Conservation (phyloP, 306 rosid genomes). For the barrel medic (Medicago truncatula) region DNA sequence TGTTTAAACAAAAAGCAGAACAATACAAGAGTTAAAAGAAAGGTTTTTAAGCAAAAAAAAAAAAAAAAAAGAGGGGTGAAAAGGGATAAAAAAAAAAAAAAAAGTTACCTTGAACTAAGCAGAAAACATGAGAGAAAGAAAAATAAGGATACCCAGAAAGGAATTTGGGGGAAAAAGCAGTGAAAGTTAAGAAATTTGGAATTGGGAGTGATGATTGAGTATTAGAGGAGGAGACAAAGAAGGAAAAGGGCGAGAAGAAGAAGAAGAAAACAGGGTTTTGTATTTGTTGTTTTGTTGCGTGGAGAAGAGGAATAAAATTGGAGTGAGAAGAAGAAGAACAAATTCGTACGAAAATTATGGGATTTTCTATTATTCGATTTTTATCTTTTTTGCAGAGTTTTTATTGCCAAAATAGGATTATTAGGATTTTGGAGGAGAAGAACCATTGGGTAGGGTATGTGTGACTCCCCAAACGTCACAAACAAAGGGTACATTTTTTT, state of each 20-base stretch:
- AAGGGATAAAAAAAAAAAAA: constrained; percentile 22
- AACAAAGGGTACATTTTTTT: too few species aligned
- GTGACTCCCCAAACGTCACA: too few species aligned
- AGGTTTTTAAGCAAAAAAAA: constrained; percentile 2
- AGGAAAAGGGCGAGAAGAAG: constrained; percentile 3
- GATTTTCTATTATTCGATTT: neutral
- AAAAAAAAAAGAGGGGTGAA: neutral
- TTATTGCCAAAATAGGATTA: neutral
- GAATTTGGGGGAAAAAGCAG: constrained; percentile 18
- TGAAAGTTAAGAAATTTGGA: constrained; percentile 39
- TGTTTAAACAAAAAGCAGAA: neutral
- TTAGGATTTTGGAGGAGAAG: neutral
- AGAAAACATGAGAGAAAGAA: constrained; percentile 29
- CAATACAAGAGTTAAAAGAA: neutral
- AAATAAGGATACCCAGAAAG: constrained; percentile 39
- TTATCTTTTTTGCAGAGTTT: neutral
- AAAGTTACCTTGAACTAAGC: constrained; percentile 56
- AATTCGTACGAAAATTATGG: neutral
- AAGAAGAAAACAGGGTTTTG: constrained; percentile 21
- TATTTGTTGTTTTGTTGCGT: constrained; percentile 48
- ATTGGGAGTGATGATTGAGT: constrained; percentile 28
- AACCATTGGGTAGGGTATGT: too few species aligned
- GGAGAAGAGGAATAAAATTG: constrained; percentile 25
- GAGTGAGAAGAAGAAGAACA: constrained; percentile 35
- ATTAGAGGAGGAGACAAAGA: constrained; percentile 31